A percentile compares a stretch with the other conserved stretches of the same genome.
phyloP scores from a whole-genome alignment of 1,284 basidiomycete genomes.

The Xanthoconium separans region DNA sequence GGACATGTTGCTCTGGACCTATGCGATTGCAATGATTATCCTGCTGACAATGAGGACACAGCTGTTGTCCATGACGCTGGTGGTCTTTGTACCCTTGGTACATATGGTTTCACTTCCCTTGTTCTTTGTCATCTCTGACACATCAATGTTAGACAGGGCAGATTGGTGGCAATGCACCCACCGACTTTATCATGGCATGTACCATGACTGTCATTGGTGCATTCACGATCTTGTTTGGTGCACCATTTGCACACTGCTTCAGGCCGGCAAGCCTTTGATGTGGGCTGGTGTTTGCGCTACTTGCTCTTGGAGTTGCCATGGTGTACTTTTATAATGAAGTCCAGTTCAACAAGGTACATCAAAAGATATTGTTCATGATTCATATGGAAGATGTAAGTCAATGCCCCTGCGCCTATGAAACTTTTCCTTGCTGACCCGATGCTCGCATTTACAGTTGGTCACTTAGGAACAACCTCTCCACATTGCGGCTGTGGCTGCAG shows the following conservation, averaged over 20 bases:
- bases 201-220: slow-evolving; percentile 63
- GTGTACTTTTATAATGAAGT: slow-evolving; percentile 61
- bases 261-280: slow-evolving; percentile 47
- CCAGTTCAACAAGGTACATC: slow-evolving; percentile 85
- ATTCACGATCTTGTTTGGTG: slow-evolving; percentile 60
- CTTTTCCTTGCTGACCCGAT: not conserved
- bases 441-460: slow-evolving; percentile 53
- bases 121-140: not conserved
- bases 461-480: slow-evolving; percentile 77
- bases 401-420: not conserved
- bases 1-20: slow-evolving; percentile 57
- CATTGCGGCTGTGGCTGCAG: too few species aligned
- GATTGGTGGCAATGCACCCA: slow-evolving; percentile 75
- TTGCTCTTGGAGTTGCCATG: slow-evolving; percentile 51
- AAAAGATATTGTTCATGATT: slow-evolving; percentile 84
- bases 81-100: slow-evolving; percentile 95
- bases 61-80: slow-evolving; percentile 68
- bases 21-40: slow-evolving; percentile 61
- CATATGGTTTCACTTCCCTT: slow-evolving; percentile 43
- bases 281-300: slow-evolving; percentile 47
- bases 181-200: slow-evolving; percentile 87
- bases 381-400: slow-evolving; percentile 82
- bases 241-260: slow-evolving; percentile 80
- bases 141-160: slow-evolving; percentile 58
- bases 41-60: slow-evolving; percentile 72